Evolutionary conservation across 805 yeast genomes (phyloP), one percentile per base, ranked within the genome.

Genomic region (Spathaspora sp.): DNA sequence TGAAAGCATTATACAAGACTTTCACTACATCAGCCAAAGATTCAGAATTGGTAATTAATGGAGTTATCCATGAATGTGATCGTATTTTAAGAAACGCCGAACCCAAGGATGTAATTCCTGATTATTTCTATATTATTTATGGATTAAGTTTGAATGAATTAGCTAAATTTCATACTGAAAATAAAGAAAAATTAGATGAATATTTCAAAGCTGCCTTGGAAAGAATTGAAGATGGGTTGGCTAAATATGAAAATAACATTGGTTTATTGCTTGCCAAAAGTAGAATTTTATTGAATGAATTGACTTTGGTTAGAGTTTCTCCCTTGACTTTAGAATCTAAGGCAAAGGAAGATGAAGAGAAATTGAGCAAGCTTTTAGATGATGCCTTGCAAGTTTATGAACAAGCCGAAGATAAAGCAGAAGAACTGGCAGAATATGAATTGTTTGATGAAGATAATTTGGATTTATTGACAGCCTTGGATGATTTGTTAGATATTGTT

Each of bases 41-140:
- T 19, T 81, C 79, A 56, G 88, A 85, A 61, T 68, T 83, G 54
- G 77, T 87, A 35, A 64, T 87, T 52, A 87, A 91, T 60, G 97
- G 97, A 20, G 78, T 92, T 4, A 79, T 93, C n/a, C 97, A 92
- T 60, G 97, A 93, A 64, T 87, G 96, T 70, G 97, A 93, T 61
- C 71, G 96, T 47, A 65, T 90, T 32, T 73, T 91, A 56, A 75
- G 92, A 63, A 75, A 77, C 51, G 56, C 59, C 4, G 51, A 48
- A 18, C 46, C 45, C 5, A 57, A 52, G 31, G 38, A 29, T 20
- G 47, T 31, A n/a, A 51, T 60, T 26, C 75, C 78, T 26, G 81
- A 79, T 35, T 75, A 72, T 44, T 88, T 91, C 64, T 86, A 88
- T 62, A 72, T 86, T 5, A 80, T 87, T 29, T 93, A 91, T 66